Percentiles rank a stretch among this genome's conserved stretches.
These are phyloP conservation scores for Carex scoparia DNA, from an alignment of 176 grass and related monocot genomes.

Conservation along the genomic window DNA sequence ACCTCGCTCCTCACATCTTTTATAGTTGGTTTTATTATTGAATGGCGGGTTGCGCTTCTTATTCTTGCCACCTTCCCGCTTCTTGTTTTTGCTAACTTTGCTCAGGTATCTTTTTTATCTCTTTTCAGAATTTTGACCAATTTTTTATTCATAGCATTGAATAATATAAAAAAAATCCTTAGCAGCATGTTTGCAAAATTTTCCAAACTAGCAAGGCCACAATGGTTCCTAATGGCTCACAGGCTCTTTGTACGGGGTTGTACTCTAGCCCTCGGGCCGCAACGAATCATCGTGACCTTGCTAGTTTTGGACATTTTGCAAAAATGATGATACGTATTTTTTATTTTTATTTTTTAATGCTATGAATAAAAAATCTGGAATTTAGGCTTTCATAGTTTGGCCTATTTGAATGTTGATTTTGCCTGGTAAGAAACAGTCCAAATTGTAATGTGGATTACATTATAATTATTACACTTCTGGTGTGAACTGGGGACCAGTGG, in stretches of 20 bases:
- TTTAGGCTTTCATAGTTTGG: background rate
- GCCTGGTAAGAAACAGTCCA: background rate
- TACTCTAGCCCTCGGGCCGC: too few relatives aligned
- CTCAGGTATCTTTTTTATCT: constrained; percentile 49
- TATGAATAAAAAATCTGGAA: too few relatives aligned
- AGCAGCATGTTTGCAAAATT: too few relatives aligned
- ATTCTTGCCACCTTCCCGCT: constrained; percentile 97
- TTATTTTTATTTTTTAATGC: too few relatives aligned
- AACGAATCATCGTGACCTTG: too few relatives aligned
- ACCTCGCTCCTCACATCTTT: constrained; percentile 91
- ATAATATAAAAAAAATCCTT: too few relatives aligned
- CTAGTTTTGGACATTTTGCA: too few relatives aligned
- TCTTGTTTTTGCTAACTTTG: constrained; percentile 87
- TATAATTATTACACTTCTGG: background rate
- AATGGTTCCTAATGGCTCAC: too few relatives aligned
- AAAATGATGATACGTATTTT: too few relatives aligned
- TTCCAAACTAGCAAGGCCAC: too few relatives aligned
- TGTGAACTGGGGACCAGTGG: background rate
- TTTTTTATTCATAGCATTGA: too few relatives aligned
- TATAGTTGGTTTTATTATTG: constrained; percentile 77
- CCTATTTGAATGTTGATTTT: background rate
- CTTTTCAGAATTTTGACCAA: background rate
- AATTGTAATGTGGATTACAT: background rate
- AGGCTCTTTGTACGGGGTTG: too few relatives aligned
- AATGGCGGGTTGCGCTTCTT: constrained; percentile 87